These are phyloP conservation scores for Trapa bicornis DNA, from an alignment of 345 rosid genomes.

Conservation along the genomic window DNA sequence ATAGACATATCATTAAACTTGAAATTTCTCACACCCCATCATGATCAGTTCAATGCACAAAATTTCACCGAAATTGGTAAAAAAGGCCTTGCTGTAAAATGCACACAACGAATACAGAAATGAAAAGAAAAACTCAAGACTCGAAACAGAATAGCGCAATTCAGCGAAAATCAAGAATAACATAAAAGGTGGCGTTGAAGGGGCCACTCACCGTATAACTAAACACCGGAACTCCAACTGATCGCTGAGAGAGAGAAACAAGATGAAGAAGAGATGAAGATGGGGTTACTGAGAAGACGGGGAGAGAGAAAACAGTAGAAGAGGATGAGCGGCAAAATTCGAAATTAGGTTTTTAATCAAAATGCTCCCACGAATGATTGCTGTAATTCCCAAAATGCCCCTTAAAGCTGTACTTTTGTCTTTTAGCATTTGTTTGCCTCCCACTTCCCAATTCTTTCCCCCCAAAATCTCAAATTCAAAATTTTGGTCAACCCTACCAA, in stretches of 20 bases:
- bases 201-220: background rate
- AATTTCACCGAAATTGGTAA: too few species aligned
- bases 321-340: conserved; percentile 11
- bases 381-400: conserved; percentile 5
- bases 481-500: background rate
- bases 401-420: background rate
- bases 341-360: background rate
- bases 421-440: background rate
- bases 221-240: background rate
- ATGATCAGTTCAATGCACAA: too few species aligned
- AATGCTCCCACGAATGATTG: background rate
- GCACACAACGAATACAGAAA: too few species aligned
- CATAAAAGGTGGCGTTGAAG: too few species aligned
- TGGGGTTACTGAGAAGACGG: background rate
- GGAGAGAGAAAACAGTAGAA: conserved; percentile 11
- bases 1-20: background rate
- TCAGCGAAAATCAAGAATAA: too few species aligned
- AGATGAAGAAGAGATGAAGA: background rate
- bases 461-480: conserved; percentile 4
- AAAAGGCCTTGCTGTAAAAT: too few species aligned
- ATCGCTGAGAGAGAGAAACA: background rate
- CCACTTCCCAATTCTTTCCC: background rate
- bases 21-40: background rate
- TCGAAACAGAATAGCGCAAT: too few species aligned
- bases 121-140: too few species aligned